Evolutionary conservation across 2,329 filamentous ascomycete genomes (phyloP).

Genomic region (Ophiostoma australiae): DNA sequence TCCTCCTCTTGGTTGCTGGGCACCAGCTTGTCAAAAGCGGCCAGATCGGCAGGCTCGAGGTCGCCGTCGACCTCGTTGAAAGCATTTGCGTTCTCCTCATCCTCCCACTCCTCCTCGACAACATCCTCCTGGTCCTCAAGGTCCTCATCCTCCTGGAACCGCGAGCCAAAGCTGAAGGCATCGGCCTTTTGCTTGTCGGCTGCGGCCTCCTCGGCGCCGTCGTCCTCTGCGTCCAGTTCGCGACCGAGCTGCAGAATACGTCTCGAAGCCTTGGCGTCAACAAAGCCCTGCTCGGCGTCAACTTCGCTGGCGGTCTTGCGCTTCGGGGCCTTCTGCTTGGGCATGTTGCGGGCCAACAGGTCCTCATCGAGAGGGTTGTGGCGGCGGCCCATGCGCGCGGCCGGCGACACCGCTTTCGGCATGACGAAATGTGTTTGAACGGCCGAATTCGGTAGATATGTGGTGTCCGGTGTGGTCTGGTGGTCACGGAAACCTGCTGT

Average conservation of each 20-base stretch:
- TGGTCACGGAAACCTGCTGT: not conserved
- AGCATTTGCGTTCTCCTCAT: constrained; percentile 64
- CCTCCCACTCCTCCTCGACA: constrained; percentile 65
- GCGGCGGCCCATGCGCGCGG: constrained; percentile 57
- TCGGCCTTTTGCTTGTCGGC: constrained; percentile 46
- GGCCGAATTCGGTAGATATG: not conserved
- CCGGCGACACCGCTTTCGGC: constrained; percentile 70
- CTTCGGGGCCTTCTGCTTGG: constrained; percentile 72
- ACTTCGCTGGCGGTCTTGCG: constrained; percentile 57
- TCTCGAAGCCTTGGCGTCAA: constrained; percentile 82
- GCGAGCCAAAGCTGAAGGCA: constrained; percentile 75
- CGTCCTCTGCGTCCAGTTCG: constrained; percentile 78
- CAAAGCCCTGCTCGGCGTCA: constrained; percentile 62
- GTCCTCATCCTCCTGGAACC: constrained; percentile 61
- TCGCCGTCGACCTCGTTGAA: constrained; percentile 71
- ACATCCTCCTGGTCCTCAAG: constrained; percentile 45
- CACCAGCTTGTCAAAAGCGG: constrained; percentile 87
- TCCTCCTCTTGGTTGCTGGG: constrained; percentile 65
- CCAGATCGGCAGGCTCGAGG: constrained; percentile 81
- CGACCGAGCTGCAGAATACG: constrained; percentile 88
- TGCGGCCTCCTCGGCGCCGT: constrained; percentile 16
- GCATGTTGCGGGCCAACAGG: constrained; percentile 62
- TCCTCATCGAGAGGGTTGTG: constrained; percentile 93
- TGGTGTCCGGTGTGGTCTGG: not conserved
- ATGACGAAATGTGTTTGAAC: constrained; percentile 42